These are phyloP conservation scores for Trypanosoma melophagium DNA, from an alignment of 208 protist genomes.

Conservation along the genomic window DNA sequence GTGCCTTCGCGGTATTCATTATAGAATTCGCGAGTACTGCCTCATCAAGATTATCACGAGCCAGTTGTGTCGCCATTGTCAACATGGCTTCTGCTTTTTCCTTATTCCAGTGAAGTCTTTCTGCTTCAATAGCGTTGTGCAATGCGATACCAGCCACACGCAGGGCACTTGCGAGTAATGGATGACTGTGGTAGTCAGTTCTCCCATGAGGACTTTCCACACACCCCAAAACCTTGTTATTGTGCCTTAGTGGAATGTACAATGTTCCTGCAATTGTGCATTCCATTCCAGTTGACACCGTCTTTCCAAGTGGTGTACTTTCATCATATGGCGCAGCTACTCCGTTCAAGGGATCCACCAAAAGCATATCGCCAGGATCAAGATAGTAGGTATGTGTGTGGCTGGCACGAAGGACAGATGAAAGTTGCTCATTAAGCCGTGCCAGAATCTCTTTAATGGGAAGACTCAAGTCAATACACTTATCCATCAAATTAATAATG, in stretches of 20 bases:
- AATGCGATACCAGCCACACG: conserved; percentile 25
- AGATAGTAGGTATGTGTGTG: too few relatives aligned
- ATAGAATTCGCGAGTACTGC: conserved; percentile 67
- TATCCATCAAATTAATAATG: too few relatives aligned
- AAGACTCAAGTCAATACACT: too few relatives aligned
- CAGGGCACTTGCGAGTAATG: conserved; percentile 27
- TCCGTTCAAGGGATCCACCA: too few relatives aligned
- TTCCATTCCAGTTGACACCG: conserved; percentile 14
- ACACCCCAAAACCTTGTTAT: conserved; percentile 51
- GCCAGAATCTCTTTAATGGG: too few relatives aligned
- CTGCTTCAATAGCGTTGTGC: conserved; percentile 29
- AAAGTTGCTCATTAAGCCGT: too few relatives aligned
- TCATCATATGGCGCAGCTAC: too few relatives aligned
- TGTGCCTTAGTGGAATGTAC: conserved; percentile 61
- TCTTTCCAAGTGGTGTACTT: too few relatives aligned
- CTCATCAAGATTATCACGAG: conserved; percentile 80
- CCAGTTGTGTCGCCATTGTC: conserved; percentile 75
- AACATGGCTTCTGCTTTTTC: conserved; percentile 81
- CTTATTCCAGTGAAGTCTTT: conserved; percentile 33
- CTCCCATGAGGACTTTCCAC: conserved; percentile 45
- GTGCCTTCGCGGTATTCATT: conserved; percentile 72
- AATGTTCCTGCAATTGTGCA: conserved; percentile 51
- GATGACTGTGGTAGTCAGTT: conserved; percentile 2
- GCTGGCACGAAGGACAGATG: too few relatives aligned
- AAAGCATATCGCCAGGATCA: too few relatives aligned